Evolutionary conservation across 495 filamentous ascomycete genomes (phyloP).

Genomic region (Neurospora cerealis): DNA sequence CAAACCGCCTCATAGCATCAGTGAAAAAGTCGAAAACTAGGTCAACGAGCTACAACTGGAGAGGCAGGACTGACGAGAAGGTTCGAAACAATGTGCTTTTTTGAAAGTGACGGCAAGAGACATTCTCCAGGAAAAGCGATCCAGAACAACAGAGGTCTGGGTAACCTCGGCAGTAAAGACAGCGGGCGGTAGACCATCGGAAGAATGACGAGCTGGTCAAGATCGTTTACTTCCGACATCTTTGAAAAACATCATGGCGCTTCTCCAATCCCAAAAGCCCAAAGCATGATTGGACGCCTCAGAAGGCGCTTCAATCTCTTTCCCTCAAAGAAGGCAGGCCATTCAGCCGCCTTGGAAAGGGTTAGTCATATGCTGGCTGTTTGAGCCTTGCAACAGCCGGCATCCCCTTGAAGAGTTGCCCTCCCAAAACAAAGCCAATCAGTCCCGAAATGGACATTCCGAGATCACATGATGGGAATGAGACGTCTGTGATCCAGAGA

Average conservation of each 20-base stretch:
- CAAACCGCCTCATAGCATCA: background rate
- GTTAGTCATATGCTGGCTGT: conserved; percentile 2
- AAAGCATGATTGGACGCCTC: conserved; percentile 13
- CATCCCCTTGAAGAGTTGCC: background rate
- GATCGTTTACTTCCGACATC: background rate
- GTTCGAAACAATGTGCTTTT: background rate
- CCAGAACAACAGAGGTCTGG: background rate
- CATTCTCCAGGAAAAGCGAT: background rate
- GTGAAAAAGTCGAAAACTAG: background rate
- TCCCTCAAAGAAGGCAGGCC: background rate
- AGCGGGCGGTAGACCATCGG: background rate
- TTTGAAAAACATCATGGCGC: background rate
- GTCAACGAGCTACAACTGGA: background rate
- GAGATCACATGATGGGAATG: background rate
- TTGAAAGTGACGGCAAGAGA: background rate
- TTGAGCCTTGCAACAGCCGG: conserved; percentile 11
- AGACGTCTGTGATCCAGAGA: background rate
- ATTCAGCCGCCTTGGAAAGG: conserved; percentile 7
- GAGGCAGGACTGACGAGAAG: background rate
- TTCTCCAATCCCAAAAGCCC: background rate
- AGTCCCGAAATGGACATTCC: background rate
- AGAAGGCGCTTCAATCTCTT: conserved; percentile 14
- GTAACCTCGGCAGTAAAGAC: background rate
- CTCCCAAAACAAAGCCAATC: background rate
- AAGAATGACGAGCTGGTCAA: background rate